Evolutionary conservation across 768 basidiomycete species (phyloP).

Genomic region (Fomitopsis pulvina): DNA sequence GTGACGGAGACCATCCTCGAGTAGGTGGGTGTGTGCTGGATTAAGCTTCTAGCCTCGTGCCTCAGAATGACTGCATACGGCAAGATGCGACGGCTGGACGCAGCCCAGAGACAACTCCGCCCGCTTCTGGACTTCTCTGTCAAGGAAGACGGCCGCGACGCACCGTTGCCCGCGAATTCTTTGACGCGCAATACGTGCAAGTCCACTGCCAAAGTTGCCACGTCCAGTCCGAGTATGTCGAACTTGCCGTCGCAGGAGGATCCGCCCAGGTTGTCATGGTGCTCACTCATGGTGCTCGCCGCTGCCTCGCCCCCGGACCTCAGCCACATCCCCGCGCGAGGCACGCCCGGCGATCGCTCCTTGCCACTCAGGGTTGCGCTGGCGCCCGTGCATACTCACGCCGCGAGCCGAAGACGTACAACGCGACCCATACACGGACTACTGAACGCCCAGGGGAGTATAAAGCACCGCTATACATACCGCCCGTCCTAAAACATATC

Average conservation of each 20-base stretch:
- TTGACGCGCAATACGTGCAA: background rate
- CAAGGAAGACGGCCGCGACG: background rate
- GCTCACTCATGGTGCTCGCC: background rate
- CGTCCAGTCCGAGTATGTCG: background rate
- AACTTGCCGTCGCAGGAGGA: background rate
- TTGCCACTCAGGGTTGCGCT: background rate
- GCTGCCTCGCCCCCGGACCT: background rate
- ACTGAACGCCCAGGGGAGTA: background rate
- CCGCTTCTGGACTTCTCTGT: background rate
- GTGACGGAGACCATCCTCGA: no score
- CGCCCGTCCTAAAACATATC: slow-evolving; percentile 2
- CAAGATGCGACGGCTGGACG: no score
- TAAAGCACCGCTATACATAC: background rate
- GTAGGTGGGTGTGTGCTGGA: no score
- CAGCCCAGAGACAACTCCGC: no score
- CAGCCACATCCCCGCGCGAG: no score
- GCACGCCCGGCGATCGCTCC: no score
- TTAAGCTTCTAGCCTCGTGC: background rate
- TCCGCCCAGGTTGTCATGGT: background rate
- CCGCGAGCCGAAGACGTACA: slow-evolving; percentile 4
- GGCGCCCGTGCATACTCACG: background rate
- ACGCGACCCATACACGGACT: background rate
- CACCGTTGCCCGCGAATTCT: background rate
- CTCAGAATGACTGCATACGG: background rate
- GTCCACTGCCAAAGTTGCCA: background rate